Evolutionary conservation across 106 monocot species (phyloP).

Genomic region (Allium fistulosum): DNA sequence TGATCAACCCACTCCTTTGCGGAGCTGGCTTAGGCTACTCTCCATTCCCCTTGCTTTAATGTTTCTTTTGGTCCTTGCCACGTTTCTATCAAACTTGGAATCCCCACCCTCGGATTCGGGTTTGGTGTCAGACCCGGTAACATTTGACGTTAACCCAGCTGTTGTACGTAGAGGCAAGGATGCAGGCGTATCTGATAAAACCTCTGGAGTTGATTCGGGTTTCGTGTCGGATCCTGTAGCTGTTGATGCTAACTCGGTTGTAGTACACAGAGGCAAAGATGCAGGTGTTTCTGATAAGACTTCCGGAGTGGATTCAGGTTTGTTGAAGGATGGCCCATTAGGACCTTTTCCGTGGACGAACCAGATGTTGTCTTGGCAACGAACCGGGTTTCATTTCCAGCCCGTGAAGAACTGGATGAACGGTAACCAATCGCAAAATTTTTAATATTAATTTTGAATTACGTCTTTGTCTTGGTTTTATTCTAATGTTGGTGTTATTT

Average conservation of each 20-base stretch:
- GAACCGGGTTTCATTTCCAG: slow-evolving; percentile 46
- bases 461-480: neutral
- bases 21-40: neutral
- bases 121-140: neutral
- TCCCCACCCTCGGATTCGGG: neutral
- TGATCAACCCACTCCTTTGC: neutral
- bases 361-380: slow-evolving; percentile 39
- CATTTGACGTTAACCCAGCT: neutral
- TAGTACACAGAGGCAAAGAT: neutral
- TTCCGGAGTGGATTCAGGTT: neutral
- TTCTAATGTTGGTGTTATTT: neutral
- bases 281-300: slow-evolving; percentile 30
- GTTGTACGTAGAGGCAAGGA: slow-evolving; percentile 1
- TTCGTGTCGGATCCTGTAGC: neutral
- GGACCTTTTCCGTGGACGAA: slow-evolving; percentile 33
- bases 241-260: neutral
- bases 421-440: neutral
- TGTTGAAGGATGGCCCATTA: neutral
- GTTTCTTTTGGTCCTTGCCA: slow-evolving; percentile 2
- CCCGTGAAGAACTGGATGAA: slow-evolving; percentile 51
- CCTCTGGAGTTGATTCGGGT: neutral
- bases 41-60: neutral
- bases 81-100: neutral
- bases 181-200: slow-evolving; percentile 26
- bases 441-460: neutral